phyloP scores from a whole-genome alignment of 75 land plant genomes.

The Pseudotsuga menziesii region DNA sequence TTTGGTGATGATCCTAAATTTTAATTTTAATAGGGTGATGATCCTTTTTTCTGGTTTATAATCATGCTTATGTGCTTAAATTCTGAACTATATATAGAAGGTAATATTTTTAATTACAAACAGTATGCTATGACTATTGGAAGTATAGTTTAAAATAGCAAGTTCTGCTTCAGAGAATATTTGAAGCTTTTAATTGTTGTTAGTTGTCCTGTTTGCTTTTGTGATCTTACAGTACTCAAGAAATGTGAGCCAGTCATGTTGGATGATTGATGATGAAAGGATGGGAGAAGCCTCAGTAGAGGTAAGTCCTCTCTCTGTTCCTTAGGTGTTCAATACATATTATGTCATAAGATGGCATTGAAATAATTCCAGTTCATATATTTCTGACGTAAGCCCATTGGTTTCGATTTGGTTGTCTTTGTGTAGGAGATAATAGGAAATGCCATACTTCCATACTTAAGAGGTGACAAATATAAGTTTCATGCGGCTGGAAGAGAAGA shows the following conservation, averaged over 20 bases:
- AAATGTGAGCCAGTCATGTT: constrained; percentile 91
- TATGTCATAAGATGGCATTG: neutral
- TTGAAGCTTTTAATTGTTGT: neutral
- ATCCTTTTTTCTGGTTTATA: neutral
- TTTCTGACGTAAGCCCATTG: neutral
- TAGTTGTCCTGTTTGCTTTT: constrained; percentile 2
- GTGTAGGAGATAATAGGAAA: constrained; percentile 85
- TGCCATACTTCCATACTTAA: constrained; percentile 52
- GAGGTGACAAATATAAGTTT: constrained; percentile 86
- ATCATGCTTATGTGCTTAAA: neutral
- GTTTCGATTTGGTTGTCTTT: neutral
- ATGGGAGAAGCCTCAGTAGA: constrained; percentile 98
- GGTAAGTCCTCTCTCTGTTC: constrained; percentile 27
- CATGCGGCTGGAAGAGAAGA: constrained; percentile 99
- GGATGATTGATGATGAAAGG: constrained; percentile 95
- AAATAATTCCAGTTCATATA: neutral
- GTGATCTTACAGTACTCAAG: constrained; percentile 63
- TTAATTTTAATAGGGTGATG: neutral
- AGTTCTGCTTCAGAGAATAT: constrained; percentile 5
- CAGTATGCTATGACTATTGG: neutral
- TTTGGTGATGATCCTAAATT: neutral
- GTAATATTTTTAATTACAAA: neutral
- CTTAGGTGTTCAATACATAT: neutral
- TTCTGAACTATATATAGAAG: neutral
- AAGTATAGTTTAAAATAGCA: neutral